Conservation (phyloP, 2,329 filamentous ascomycete species). For the Teratosphaeriaceae sp. region DNA sequence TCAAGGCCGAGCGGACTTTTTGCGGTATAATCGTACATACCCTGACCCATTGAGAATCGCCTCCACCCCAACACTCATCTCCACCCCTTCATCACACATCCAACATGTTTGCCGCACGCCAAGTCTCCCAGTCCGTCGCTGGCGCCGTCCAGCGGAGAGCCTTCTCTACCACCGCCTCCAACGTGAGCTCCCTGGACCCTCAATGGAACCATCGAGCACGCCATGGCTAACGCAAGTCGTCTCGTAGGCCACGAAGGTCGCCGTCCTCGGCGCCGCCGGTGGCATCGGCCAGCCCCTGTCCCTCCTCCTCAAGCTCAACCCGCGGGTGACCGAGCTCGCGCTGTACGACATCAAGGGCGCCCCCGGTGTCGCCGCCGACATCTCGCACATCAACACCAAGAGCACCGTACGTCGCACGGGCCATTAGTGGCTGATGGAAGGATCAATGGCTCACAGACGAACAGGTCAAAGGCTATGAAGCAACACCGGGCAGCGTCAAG, state of each 20-base stretch:
- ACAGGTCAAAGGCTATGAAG: constrained; percentile 79
- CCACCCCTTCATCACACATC: constrained; percentile 1
- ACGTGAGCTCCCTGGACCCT: constrained; percentile 34
- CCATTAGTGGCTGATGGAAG: not conserved
- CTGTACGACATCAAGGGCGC: constrained; percentile 96
- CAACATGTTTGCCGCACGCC: constrained; percentile 66
- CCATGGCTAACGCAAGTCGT: constrained; percentile 3
- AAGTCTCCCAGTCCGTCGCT: constrained; percentile 35
- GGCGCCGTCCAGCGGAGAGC: constrained; percentile 45
- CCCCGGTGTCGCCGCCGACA: constrained; percentile 95
- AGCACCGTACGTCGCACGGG: constrained; percentile 49
- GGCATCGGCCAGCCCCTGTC: constrained; percentile 98
- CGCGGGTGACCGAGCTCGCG: constrained; percentile 83
- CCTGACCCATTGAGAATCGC: constrained; percentile 4
- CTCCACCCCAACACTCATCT: not conserved
- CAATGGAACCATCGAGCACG: not conserved
- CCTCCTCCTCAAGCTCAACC: constrained; percentile 97
- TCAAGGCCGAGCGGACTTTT: too few relatives aligned
- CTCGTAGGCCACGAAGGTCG: constrained; percentile 85
- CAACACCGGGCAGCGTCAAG: constrained; percentile 61
- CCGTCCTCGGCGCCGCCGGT: constrained; percentile 92
- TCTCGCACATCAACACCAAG: constrained; percentile 99
- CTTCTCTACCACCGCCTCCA: constrained; percentile 47
- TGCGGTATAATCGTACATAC: not conserved
- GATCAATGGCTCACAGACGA: constrained; percentile 11